Percentiles rank a stretch among this genome's conserved stretches.
phyloP scores from a whole-genome alignment of 345 rosid genomes.

The Dimocarpus longan region DNA sequence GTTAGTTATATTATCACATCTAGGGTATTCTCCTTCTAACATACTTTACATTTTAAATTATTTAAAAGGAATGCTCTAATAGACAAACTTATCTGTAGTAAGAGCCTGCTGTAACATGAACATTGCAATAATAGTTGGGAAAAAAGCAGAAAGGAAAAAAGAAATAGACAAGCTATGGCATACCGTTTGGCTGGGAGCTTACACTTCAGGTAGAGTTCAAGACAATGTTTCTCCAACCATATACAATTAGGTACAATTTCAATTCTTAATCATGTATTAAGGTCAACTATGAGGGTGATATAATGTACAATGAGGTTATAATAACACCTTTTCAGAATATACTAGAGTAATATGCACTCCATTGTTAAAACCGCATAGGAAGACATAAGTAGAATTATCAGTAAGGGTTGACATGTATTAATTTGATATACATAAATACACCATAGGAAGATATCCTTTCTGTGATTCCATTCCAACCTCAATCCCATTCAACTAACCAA shows the following conservation, averaged over 20 bases:
- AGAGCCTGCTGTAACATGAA: neutral
- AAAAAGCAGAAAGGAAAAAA: too few species aligned
- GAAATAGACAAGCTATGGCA: too few species aligned
- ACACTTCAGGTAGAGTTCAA: neutral
- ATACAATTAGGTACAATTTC: neutral
- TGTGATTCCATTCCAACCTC: neutral
- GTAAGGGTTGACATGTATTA: neutral
- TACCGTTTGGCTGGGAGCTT: neutral
- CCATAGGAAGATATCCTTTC: neutral
- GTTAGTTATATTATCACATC: neutral
- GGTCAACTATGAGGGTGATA: neutral
- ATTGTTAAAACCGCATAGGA: neutral
- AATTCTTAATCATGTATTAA: too few species aligned
- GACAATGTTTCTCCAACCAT: neutral
- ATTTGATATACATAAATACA: neutral
- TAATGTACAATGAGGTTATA: neutral
- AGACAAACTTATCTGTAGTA: neutral
- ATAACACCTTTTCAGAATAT: neutral
- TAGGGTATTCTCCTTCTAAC: neutral
- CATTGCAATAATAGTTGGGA: neutral
- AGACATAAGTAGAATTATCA: neutral
- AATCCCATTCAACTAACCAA: neutral
- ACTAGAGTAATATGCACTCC: neutral
- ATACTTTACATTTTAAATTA: neutral
- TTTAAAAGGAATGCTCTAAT: neutral